A percentile compares a stretch with the other conserved stretches of the same genome.
Evolutionary conservation across 2,329 filamentous ascomycete species (phyloP).

Genomic region (Colletotrichum liriopes): DNA sequence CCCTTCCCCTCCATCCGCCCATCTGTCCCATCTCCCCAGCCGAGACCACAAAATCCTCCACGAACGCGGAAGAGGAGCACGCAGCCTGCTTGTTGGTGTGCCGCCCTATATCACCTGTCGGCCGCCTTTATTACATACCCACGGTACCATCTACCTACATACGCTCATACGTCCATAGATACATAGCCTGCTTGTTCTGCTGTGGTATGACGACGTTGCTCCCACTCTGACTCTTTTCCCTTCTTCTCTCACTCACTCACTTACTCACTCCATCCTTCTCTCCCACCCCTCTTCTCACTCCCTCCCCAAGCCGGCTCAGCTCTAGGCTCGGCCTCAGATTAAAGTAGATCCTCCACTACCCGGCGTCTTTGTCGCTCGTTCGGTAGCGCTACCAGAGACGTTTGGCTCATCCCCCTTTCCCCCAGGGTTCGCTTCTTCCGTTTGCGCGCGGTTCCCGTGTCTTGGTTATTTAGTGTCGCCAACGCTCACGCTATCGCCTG

Average conservation of each 20-base stretch:
- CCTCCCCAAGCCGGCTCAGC: constrained; percentile 26
- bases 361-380: constrained; percentile 22
- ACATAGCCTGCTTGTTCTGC: constrained; percentile 26
- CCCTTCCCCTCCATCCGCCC: constrained; percentile 11
- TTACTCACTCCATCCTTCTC: constrained; percentile 2
- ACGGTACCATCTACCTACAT: constrained; percentile 21
- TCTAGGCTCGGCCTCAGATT: constrained; percentile 29
- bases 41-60: constrained; percentile 19
- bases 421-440: constrained; percentile 21
- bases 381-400: constrained; percentile 16
- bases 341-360: constrained; percentile 21
- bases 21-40: neutral
- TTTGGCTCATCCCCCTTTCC: constrained; percentile 44
- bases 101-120: constrained; percentile 40
- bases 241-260: constrained; percentile 14
- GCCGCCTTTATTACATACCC: constrained; percentile 37
- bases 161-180: constrained; percentile 21
- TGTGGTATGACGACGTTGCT: constrained; percentile 44
- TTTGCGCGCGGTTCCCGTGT: constrained; percentile 29
- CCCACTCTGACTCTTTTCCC: constrained; percentile 30
- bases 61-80: constrained; percentile 26
- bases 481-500: constrained; percentile 33
- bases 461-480: constrained; percentile 19
- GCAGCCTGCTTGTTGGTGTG: constrained; percentile 30
- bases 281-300: constrained; percentile 32